phyloP scores from a whole-genome alignment of 2,329 filamentous ascomycete genomes.

The Cladosporium sp. region DNA sequence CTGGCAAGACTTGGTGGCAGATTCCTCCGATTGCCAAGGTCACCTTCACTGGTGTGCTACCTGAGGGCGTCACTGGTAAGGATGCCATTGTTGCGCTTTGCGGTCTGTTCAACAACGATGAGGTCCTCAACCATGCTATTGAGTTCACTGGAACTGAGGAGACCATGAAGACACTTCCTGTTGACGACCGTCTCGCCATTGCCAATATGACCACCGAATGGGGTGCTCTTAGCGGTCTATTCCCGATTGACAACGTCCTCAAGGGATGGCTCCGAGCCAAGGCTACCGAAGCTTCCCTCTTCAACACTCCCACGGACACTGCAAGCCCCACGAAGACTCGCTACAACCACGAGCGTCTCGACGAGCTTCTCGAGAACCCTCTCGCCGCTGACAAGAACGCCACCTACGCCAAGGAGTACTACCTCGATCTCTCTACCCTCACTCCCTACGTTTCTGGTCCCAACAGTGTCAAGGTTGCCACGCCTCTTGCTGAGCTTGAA shows the following conservation, averaged over 20 bases:
- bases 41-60: conserved; percentile 72
- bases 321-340: conserved; percentile 54
- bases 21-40: conserved; percentile 81
- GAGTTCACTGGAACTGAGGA: conserved; percentile 82
- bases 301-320: conserved; percentile 48
- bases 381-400: conserved; percentile 73
- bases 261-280: conserved; percentile 73
- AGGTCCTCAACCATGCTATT: conserved; percentile 87
- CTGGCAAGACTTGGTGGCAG: conserved; percentile 82
- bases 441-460: conserved; percentile 84
- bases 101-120: conserved; percentile 79
- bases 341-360: conserved; percentile 71
- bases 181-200: conserved; percentile 74
- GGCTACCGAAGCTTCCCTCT: conserved; percentile 70
- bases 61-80: conserved; percentile 82
- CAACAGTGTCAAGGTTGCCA: conserved; percentile 87
- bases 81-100: conserved; percentile 91
- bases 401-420: conserved; percentile 78
- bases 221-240: conserved; percentile 72
- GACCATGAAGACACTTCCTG: conserved; percentile 69
- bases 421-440: conserved; percentile 78
- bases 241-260: conserved; percentile 75
- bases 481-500: conserved; percentile 72
- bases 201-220: conserved; percentile 82
- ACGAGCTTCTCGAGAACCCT: conserved; percentile 68